These are phyloP conservation scores for Mycena floridula DNA, from an alignment of 768 basidiomycete genomes.

Conservation along the genomic window DNA sequence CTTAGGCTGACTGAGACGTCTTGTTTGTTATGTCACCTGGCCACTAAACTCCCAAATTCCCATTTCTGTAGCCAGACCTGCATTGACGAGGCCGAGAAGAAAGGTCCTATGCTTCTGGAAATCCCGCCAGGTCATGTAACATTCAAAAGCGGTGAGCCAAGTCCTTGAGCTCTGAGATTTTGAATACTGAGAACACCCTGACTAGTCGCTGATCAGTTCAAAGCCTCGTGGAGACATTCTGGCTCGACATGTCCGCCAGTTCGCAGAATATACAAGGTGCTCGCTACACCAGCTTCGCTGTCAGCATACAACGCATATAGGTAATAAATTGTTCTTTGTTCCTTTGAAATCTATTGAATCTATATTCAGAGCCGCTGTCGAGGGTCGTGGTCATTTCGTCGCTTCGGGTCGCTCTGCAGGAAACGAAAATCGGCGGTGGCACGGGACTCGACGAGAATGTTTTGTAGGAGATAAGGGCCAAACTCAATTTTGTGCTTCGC, in stretches of 20 bases:
- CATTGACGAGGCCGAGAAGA: slow-evolving; percentile 45
- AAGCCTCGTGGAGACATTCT: slow-evolving; percentile 59
- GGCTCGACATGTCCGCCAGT: slow-evolving; percentile 52
- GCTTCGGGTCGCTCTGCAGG: slow-evolving; percentile 49
- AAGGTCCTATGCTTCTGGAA: slow-evolving; percentile 52
- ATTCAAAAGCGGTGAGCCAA: slow-evolving; percentile 60
- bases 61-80: slow-evolving; percentile 60
- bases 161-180: too few relatives aligned
- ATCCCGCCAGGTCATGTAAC: slow-evolving; percentile 54
- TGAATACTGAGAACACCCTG: too few relatives aligned
- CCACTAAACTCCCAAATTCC: slow-evolving; percentile 46
- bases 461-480: slow-evolving; percentile 59
- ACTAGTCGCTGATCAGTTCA: slow-evolving; percentile 61
- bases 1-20: slow-evolving; percentile 39
- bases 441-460: slow-evolving; percentile 64
- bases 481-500: slow-evolving; percentile 45
- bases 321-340: too few relatives aligned
- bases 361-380: slow-evolving; percentile 43
- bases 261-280: slow-evolving; percentile 57
- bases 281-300: slow-evolving; percentile 40
- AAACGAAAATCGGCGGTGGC: slow-evolving; percentile 73
- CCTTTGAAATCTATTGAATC: slow-evolving; percentile 3
- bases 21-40: slow-evolving; percentile 57
- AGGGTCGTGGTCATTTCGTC: slow-evolving; percentile 53
- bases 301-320: slow-evolving; percentile 56